Percentiles rank a stretch among this genome's conserved stretches.
phyloP scores from a whole-genome alignment of 768 basidiomycete species.

The Flagelloscypha sp. region DNA sequence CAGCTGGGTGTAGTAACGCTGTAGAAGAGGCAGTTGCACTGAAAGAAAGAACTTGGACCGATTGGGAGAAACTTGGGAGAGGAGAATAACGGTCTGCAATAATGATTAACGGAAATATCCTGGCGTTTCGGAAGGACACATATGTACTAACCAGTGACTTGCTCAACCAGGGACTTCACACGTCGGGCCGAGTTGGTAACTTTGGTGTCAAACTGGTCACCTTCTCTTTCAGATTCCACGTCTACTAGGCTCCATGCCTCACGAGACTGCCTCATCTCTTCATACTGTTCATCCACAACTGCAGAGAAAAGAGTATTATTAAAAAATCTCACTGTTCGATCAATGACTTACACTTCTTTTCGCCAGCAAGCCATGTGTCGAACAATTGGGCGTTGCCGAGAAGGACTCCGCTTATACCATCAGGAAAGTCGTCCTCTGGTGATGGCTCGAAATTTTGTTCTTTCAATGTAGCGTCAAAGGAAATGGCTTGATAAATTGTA shows the following conservation, averaged over 20 bases:
- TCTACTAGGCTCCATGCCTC: conserved; percentile 85
- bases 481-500: conserved; percentile 86
- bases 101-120: conserved; percentile 1
- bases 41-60: conserved; percentile 76
- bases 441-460: conserved; percentile 67
- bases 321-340: conserved; percentile 1
- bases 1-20: conserved; percentile 71
- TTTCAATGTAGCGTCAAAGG: conserved; percentile 73
- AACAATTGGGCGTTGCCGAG: conserved; percentile 86
- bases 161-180: conserved; percentile 79
- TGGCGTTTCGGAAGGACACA: background rate
- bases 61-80: conserved; percentile 67
- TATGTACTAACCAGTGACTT: conserved; percentile 85
- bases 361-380: conserved; percentile 81
- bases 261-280: conserved; percentile 67
- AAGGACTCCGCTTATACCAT: conserved; percentile 75
- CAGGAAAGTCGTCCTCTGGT: conserved; percentile 19
- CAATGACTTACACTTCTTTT: conserved; percentile 70
- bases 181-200: conserved; percentile 80
- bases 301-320: conserved; percentile 4
- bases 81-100: conserved; percentile 83
- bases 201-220: conserved; percentile 36
- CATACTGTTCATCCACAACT: conserved; percentile 88
- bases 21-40: conserved; percentile 80
- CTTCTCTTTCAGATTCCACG: conserved; percentile 43